These are phyloP conservation scores for Aspergillus felis DNA, from an alignment of 2,329 filamentous ascomycete species.

Conservation along the genomic window DNA sequence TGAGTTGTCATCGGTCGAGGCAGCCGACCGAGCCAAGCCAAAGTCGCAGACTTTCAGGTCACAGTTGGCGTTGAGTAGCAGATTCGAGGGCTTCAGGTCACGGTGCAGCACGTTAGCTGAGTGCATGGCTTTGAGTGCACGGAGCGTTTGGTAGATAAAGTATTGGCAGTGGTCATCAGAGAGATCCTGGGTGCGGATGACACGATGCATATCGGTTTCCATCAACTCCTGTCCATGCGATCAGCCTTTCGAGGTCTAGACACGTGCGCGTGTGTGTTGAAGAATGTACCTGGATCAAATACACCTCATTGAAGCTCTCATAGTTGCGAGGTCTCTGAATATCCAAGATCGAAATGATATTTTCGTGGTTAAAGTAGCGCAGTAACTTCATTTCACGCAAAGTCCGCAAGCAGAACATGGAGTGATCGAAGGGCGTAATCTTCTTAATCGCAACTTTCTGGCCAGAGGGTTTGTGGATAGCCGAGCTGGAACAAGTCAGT, in stretches of 20 bases:
- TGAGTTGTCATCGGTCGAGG: constrained; percentile 98
- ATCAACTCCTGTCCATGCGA: constrained; percentile 72
- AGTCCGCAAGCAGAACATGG: constrained; percentile 96
- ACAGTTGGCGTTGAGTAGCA: constrained; percentile 96
- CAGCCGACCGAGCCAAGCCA: constrained; percentile 88
- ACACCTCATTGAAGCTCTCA: constrained; percentile 94
- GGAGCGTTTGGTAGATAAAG: constrained; percentile 99
- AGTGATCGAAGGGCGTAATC: constrained; percentile 98
- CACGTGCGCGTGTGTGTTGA: neutral
- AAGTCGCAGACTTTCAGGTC: constrained; percentile 99
- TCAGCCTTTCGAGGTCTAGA: neutral
- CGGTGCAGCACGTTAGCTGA: constrained; percentile 97
- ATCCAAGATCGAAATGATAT: constrained; percentile 98
- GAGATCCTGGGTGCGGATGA: constrained; percentile 96
- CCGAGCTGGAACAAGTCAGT: constrained; percentile 61
- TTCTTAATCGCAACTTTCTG: constrained; percentile 99
- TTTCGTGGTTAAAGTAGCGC: constrained; percentile 99
- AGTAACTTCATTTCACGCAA: constrained; percentile 98
- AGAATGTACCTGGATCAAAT: constrained; percentile 81
- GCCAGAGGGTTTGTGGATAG: constrained; percentile 93
- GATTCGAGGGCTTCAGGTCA: constrained; percentile 94
- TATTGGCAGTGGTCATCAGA: constrained; percentile 99
- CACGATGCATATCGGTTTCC: constrained; percentile 99
- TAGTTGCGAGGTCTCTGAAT: constrained; percentile 98
- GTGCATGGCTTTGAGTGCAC: constrained; percentile 98